A percentile compares a stretch with the other conserved stretches of the same genome.
Conservation (phyloP, 192 early-diverging fungal genomes). For the Radiomyces spectabilis region DNA sequence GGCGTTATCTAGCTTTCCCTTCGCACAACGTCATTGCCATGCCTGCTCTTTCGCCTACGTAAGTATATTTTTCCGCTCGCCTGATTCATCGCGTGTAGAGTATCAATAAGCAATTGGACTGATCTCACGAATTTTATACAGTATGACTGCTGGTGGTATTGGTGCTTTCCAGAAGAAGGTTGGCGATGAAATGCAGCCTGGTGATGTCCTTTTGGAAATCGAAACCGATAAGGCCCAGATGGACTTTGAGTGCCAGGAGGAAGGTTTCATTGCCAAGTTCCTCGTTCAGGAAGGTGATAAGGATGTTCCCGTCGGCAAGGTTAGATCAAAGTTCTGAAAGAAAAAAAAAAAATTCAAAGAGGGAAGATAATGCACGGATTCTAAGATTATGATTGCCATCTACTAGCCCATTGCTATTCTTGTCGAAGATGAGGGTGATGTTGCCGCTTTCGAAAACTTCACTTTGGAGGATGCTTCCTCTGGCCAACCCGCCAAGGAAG, state of each 20-base stretch:
- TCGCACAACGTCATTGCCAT: conserved; percentile 82
- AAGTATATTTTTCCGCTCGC: too few species aligned
- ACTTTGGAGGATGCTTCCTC: conserved; percentile 44
- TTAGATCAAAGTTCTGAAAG: too few species aligned
- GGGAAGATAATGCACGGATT: too few species aligned
- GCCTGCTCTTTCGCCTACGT: conserved; percentile 97
- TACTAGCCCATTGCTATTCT: conserved; percentile 82
- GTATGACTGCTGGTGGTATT: conserved; percentile 92
- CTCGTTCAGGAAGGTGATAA: conserved; percentile 77
- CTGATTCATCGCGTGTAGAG: too few species aligned
- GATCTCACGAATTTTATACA: background rate
- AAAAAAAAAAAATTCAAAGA: background rate
- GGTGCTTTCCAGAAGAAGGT: conserved; percentile 91
- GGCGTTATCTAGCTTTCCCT: conserved; percentile 50
- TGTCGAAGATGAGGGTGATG: conserved; percentile 83
- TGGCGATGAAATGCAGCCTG: conserved; percentile 81
- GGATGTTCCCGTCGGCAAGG: conserved; percentile 77
- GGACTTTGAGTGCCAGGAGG: conserved; percentile 99
- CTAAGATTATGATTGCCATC: background rate
- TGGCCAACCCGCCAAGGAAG: conserved; percentile 27
- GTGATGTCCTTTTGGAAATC: conserved; percentile 92
- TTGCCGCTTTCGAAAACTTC: conserved; percentile 83
- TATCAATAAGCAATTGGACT: background rate
- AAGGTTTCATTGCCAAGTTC: conserved; percentile 93
- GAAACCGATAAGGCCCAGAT: conserved; percentile 99